These are phyloP conservation scores for Gynandropsis gynandra DNA, from an alignment of 345 rosid genomes.

Conservation along the genomic window DNA sequence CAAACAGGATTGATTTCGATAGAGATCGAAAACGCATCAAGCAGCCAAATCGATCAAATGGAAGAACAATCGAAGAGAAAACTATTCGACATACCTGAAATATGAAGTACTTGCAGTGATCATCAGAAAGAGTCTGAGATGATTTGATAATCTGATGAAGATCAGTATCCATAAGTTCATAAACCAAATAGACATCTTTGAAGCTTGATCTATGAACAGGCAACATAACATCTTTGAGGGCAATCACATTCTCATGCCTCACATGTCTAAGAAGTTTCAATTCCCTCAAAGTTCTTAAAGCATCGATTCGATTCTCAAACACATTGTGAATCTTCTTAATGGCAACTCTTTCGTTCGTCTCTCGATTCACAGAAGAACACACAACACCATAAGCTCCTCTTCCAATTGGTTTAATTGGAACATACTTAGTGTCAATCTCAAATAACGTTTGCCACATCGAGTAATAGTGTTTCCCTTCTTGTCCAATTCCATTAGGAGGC, in stretches of 20 bases:
- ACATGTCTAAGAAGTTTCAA: conserved; percentile 72
- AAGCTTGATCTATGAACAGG: conserved; percentile 49
- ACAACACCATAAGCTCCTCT: conserved; percentile 85
- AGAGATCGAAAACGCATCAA: too few relatives aligned
- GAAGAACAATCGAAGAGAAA: too few relatives aligned
- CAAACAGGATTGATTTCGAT: too few relatives aligned
- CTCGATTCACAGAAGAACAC: conserved; percentile 69
- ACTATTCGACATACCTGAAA: conserved; percentile 48
- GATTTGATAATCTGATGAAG: conserved; percentile 81
- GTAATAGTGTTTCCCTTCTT: conserved; percentile 69
- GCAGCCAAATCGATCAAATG: too few relatives aligned
- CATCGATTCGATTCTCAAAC: conserved; percentile 61
- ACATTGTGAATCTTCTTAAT: conserved; percentile 83
- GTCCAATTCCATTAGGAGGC: conserved; percentile 66
- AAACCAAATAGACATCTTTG: conserved; percentile 80
- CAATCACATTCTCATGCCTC: conserved; percentile 72
- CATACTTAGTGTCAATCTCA: conserved; percentile 76
- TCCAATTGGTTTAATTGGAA: conserved; percentile 84
- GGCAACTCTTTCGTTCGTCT: conserved; percentile 75
- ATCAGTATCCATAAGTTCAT: conserved; percentile 91
- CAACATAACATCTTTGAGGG: conserved; percentile 79
- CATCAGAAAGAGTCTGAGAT: conserved; percentile 57
- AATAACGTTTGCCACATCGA: conserved; percentile 79
- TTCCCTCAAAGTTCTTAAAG: conserved; percentile 68
- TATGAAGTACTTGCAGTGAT: conserved; percentile 75